Base-by-base conservation (phyloP, 306 rosid genomes). In the Lathyrus oleraceus region DNA sequence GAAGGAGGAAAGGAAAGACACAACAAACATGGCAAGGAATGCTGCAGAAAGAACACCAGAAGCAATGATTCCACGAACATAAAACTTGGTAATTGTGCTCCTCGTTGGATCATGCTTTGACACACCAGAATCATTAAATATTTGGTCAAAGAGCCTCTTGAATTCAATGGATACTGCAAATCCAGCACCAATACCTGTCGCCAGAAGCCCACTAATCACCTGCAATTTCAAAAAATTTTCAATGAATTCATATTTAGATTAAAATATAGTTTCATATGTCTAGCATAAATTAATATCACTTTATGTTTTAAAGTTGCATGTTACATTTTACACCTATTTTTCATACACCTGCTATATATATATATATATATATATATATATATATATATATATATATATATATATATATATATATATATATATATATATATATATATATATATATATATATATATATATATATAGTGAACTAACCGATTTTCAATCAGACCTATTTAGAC, bases 171-270 rank as follows among this genome's bases (percentile, higher is more conserved):
- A 71, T 6, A 75, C 70, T 2, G 74, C 89, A 13, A 86, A 80
- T 3, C 95, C 89, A 4, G 70, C 95, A 5, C 85, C 87, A 30
- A 81, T 70, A 2, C 73, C 95, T 0, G 86, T 10, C 11, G 76
- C 91, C 15, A 84, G 68, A 53, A 88, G 21, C 71, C 75, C 27
- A 78, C 75, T 63, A 35, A 67, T 72, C 12, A 75, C 58, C 87
- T 80, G 80, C 67, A 77, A 38, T 49, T 51, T 65, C 58, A 62
- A 14, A 9, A 13, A 15, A 3, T 1, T 32, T 43, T 57, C 68
- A 12, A 52, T 64, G 8, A 40, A 32, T 1, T 32, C 38, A 32
- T 8, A 6, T 32, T 32, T 32, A 1, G 7, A 30, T 30, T 30
- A 30, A 5, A 5, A 5, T 30, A 0, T 5, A 0, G 1, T 30